Conservation (phyloP, 345 rosid genomes). For the Abelmoschus esculentus region DNA sequence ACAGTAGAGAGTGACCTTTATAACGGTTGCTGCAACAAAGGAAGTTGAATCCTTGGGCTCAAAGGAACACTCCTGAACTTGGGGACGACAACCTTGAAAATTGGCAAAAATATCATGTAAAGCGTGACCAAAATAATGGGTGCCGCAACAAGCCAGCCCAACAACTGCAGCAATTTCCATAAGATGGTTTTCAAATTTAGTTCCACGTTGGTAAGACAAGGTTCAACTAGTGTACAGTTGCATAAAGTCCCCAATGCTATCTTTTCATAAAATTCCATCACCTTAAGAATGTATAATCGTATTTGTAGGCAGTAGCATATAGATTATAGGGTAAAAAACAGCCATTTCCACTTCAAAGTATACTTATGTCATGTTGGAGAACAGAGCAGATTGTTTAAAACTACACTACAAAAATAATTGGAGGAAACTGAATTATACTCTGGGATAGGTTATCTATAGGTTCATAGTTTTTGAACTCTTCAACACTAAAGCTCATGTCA, state of each 20-base stretch:
- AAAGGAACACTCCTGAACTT: slow-evolving; percentile 35
- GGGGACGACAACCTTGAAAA: slow-evolving; percentile 48
- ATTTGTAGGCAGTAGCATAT: background rate
- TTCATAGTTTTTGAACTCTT: background rate
- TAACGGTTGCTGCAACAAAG: no score
- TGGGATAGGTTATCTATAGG: background rate
- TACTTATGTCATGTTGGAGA: background rate
- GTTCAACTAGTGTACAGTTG: background rate
- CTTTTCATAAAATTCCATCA: background rate
- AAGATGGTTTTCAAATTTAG: slow-evolving; percentile 2
- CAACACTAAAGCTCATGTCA: background rate
- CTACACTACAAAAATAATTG: background rate
- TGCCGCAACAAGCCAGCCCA: slow-evolving; percentile 67
- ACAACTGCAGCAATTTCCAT: slow-evolving; percentile 38
- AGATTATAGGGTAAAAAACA: background rate
- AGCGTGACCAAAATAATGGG: slow-evolving; percentile 44
- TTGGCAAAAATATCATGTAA: slow-evolving; percentile 39
- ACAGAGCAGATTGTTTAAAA: background rate
- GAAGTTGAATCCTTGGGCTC: slow-evolving; percentile 38
- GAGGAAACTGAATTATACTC: background rate
- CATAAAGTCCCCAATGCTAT: background rate
- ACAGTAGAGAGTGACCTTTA: no score
- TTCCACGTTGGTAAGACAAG: background rate
- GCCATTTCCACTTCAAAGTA: background rate
- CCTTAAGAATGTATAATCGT: background rate